Base-by-base conservation (phyloP, 176 grass and related monocot genomes). In the Phoenix dactylifera region DNA sequence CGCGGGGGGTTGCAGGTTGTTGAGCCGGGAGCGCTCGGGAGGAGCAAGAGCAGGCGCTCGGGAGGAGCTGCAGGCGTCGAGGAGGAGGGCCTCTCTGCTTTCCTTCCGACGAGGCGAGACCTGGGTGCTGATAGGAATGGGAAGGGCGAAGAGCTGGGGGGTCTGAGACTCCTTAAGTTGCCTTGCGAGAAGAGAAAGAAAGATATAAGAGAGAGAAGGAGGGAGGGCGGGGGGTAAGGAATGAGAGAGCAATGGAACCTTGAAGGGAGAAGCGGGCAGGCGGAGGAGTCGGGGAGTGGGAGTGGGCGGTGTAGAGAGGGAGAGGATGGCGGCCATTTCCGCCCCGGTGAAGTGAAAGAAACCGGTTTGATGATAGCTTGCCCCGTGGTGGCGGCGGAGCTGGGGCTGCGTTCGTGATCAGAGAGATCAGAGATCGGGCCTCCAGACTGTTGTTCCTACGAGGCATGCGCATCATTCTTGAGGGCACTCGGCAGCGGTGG, bases 11-110 rank as follows among this genome's bases (percentile, higher is more conserved):
- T n/a, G n/a, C 49, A 98, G 74, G 67, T 98, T 98, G 66, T 92
- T 80, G 4, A 98, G 84, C 52, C 84, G 55, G 65, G 92, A 85
- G 52, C 89, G 89, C 69, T 70, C 84, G 5, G 59, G 17, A 26
- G 59, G 54, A 32, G 50, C 17, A 14, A 64, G 35, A 6, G 75
- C 18, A 6, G 78, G n/a, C n/a, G n/a, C 74, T 32, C 5, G 30
- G 51, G 26, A 32, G 17, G 35, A 24, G 55, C 65, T 26, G 24
- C 7, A 39, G 18, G 7, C 19, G 6, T 32, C 7, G 30, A 32
- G 30, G 30, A 32, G 30, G 30, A 32, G 5, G 30, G 6, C 30
- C 6, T 32, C 4, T 32, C 30, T 16, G 56, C 22, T 6, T 44
- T 12, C 4, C 65, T 66, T 55, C 86, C 79, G n/a, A 79, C 66